Evolutionary conservation across 148 eudicot genomes (phyloP).

Genomic region (Talinum fruticosum): DNA sequence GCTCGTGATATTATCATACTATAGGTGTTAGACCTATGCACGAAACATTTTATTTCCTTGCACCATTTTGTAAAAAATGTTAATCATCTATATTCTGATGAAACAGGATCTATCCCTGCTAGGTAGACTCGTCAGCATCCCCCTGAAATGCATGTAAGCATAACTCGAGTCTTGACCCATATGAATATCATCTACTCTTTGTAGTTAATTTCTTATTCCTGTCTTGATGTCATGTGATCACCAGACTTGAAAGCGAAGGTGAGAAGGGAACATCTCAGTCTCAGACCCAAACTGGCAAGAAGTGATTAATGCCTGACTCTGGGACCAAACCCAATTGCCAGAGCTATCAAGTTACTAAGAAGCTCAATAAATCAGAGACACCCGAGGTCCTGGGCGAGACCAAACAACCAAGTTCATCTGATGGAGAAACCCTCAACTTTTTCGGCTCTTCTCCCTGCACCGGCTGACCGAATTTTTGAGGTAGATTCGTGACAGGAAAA

Average conservation of each 20-base stretch:
- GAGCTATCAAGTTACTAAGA: not conserved
- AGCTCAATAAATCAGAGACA: not conserved
- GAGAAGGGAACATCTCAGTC: too few species aligned
- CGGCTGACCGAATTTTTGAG: not conserved
- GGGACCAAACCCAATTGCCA: too few species aligned
- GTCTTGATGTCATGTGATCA: too few species aligned
- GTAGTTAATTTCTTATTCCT: too few species aligned
- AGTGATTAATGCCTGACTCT: too few species aligned
- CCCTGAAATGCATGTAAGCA: constrained; percentile 16
- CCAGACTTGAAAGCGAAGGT: too few species aligned
- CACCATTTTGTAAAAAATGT: not conserved
- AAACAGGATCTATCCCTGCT: constrained; percentile 22
- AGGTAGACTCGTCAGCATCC: constrained; percentile 16
- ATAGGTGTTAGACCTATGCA: not conserved
- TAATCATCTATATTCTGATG: not conserved
- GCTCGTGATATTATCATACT: constrained; percentile 23
- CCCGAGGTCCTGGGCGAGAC: constrained; percentile 18
- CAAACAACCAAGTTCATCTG: constrained; percentile 17
- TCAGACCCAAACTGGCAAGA: too few species aligned
- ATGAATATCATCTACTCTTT: not conserved
- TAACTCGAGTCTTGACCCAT: constrained; percentile 7
- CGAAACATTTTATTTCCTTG: not conserved
- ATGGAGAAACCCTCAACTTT: constrained; percentile 14
- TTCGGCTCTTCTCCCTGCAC: not conserved
- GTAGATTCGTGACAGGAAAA: not conserved